Evolutionary conservation across 225 moss, liverwort and hornwort genomes (phyloP).

Genomic region (Sphagnum tenellum): DNA sequence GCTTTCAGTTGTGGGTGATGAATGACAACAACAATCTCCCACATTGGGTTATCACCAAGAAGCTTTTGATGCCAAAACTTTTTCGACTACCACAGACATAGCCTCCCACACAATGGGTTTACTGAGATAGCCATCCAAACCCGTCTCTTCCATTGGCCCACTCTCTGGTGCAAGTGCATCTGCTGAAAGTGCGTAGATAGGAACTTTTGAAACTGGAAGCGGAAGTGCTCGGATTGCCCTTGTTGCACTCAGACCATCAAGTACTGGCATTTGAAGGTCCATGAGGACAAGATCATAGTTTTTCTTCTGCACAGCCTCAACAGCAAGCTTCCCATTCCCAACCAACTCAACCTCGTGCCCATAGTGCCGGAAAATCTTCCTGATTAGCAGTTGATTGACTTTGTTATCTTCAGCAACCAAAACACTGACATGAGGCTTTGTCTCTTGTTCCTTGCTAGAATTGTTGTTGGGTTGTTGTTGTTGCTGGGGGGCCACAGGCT

Average conservation of each 20-base stretch:
- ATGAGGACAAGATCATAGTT: conserved; percentile 77
- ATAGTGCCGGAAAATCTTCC: conserved; percentile 79
- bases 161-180: conserved; percentile 69
- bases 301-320: conserved; percentile 82
- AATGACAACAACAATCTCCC: too few relatives aligned
- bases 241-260: conserved; percentile 89
- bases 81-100: conserved; percentile 64
- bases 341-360: conserved; percentile 78
- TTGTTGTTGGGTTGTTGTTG: neutral
- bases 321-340: conserved; percentile 84
- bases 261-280: conserved; percentile 97
- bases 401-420: conserved; percentile 92
- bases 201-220: conserved; percentile 32
- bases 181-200: conserved; percentile 87
- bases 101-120: conserved; percentile 89
- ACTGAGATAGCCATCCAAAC: conserved; percentile 80
- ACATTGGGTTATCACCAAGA: too few relatives aligned
- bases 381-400: conserved; percentile 85
- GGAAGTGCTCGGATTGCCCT: conserved; percentile 75
- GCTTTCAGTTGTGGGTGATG: too few relatives aligned
- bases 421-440: conserved; percentile 35
- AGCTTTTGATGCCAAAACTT: conserved; percentile 40
- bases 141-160: conserved; percentile 88
- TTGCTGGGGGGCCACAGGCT: conserved; percentile 20
- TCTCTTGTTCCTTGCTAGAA: conserved; percentile 12